Conservation (phyloP, 148 eudicot genomes). For the Bassia scoparia region DNA sequence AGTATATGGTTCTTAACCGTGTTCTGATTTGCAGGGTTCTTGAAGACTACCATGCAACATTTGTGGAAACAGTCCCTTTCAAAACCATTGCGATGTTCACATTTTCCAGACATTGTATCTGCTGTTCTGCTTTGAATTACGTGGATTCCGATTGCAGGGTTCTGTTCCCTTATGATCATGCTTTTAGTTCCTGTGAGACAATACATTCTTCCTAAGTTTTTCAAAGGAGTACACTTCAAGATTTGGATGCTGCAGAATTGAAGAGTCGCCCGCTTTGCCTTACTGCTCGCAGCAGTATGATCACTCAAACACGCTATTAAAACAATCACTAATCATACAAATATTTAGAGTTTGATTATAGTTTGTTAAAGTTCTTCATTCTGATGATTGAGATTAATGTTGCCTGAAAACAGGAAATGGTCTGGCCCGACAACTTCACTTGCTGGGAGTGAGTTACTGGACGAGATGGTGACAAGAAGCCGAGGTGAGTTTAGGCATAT, state of each 20-base stretch:
- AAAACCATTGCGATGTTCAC: conserved; percentile 65
- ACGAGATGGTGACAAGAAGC: conserved; percentile 76
- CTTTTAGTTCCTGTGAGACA: conserved; percentile 87
- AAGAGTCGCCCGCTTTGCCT: conserved; percentile 76
- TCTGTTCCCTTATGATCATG: conserved; percentile 83
- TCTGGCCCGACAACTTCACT: conserved; percentile 47
- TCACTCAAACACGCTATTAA: background rate
- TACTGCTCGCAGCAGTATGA: conserved; percentile 56
- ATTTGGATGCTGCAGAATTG: conserved; percentile 88
- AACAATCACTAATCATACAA: background rate
- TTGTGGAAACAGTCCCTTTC: conserved; percentile 93
- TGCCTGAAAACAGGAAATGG: conserved; percentile 52
- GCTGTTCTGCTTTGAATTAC: conserved; percentile 74
- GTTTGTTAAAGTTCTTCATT: background rate
- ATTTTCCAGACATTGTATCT: conserved; percentile 67
- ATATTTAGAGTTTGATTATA: background rate
- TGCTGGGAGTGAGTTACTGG: conserved; percentile 60
- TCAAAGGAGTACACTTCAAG: conserved; percentile 87
- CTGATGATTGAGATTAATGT: background rate
- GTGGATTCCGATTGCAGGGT: conserved; percentile 92
- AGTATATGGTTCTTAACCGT: background rate
- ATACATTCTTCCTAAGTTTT: conserved; percentile 72
- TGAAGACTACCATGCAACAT: conserved; percentile 82
- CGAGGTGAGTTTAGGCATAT: conserved; percentile 71
- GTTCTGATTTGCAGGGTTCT: conserved; percentile 53